Base-by-base conservation (phyloP, 768 basidiomycete genomes). In the Hypsizygus marmoreus region DNA sequence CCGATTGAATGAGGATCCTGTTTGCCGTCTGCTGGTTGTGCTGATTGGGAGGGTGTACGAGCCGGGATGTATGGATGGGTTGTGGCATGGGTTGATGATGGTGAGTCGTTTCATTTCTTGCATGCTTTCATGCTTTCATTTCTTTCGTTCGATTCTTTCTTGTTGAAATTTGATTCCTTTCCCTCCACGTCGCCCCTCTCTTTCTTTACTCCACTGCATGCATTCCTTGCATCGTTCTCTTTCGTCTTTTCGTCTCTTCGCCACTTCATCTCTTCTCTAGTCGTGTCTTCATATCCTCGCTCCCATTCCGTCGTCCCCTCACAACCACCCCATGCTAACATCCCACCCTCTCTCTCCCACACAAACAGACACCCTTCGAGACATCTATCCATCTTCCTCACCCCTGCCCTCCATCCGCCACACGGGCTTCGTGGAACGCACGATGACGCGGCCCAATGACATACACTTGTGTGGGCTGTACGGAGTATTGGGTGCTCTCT, bases 391-490 rank as follows among this genome's bases (percentile, higher is more conserved):
- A 50, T 3, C 23, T 48, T 51, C 45, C 40, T 36, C 40, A 45
- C 12, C 40, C 52, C 32, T 43, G 35, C 48, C n/a, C 50, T 31
- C 44, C 61, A 23, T 4, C 45, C 47, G 47, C 56, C 44, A 0
- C 59, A 68, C 4, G 41, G 29, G 50, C 2, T 71, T 74, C 45
- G 63, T 44, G 10, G 51, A 48, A 29, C 5, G 7, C 1, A 17
- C 24, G 20, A 17, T 10, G 12, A 5, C 22, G 2, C 11, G 17
- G 10, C 34, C 38, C 3, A 9, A 49, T 11, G 84, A 74, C 56
- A 72, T 87, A 69, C 73, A 80, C 14, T 63, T 86, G 25, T 63
- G 67, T 26, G 86, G 88, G 58, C 79, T 78, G 33, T 73, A 77
- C 14, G 58, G 51, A 45, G 62, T 68, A n/a, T 45, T 46, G 40